These are phyloP conservation scores for Nemania sp. DNA, from an alignment of 2,329 filamentous ascomycete species.

Conservation along the genomic window DNA sequence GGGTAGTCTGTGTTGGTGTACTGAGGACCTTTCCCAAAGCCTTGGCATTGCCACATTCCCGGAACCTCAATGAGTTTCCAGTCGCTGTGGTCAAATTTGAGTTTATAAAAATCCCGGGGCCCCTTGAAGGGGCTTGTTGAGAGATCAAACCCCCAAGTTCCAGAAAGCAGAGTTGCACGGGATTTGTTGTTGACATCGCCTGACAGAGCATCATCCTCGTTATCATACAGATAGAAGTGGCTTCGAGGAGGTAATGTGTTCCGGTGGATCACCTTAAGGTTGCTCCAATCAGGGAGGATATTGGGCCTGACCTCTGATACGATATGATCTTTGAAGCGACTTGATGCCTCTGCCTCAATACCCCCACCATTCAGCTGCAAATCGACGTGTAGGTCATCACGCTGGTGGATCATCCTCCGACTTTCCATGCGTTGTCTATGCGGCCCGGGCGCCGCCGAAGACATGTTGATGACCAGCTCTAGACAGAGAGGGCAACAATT, in stretches of 20 bases:
- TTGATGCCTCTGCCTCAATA: background rate
- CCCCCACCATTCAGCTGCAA: conserved; percentile 19
- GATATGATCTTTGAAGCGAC: background rate
- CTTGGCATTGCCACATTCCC: conserved; percentile 68
- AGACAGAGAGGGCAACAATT: background rate
- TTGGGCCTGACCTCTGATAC: conserved; percentile 36
- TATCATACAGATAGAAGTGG: conserved; percentile 56
- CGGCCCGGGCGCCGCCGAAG: background rate
- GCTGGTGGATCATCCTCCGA: conserved; percentile 24
- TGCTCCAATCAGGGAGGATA: conserved; percentile 60
- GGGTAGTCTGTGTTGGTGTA: conserved; percentile 67
- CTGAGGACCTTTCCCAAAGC: conserved; percentile 62
- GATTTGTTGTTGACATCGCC: conserved; percentile 43
- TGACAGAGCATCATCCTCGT: conserved; percentile 52
- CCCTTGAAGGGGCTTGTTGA: conserved; percentile 51
- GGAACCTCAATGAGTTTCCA: conserved; percentile 61
- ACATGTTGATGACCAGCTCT: conserved; percentile 10
- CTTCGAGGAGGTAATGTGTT: conserved; percentile 61
- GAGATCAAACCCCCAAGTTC: conserved; percentile 57
- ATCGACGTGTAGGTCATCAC: conserved; percentile 30
- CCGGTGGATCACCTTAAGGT: conserved; percentile 61
- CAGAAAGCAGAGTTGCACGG: conserved; percentile 51
- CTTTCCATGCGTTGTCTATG: background rate
- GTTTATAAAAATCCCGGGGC: conserved; percentile 45
- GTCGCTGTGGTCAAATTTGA: conserved; percentile 42